phyloP scores from a whole-genome alignment of 2,329 filamentous ascomycete genomes.

The Aspergillus thermomutatus region DNA sequence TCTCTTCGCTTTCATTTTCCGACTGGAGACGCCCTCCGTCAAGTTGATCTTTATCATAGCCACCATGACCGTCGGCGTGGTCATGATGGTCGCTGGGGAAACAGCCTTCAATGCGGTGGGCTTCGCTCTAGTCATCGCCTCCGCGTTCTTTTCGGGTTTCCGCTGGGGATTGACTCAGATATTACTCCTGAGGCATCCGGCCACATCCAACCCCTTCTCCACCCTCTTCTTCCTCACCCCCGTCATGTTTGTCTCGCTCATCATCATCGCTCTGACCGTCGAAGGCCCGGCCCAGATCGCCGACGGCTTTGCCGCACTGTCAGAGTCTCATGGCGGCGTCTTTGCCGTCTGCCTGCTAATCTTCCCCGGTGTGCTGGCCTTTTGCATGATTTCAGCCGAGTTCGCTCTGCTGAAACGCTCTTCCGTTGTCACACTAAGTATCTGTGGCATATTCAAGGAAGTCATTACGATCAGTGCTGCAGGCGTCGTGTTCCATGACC shows the following conservation, averaged over 20 bases:
- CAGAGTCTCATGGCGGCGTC: slow-evolving; percentile 63
- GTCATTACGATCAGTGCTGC: slow-evolving; percentile 92
- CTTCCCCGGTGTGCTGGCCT: slow-evolving; percentile 87
- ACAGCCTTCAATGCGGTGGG: slow-evolving; percentile 82
- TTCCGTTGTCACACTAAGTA: slow-evolving; percentile 90
- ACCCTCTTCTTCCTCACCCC: slow-evolving; percentile 97
- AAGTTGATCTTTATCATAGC: slow-evolving; percentile 82
- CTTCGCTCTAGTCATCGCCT: slow-evolving; percentile 87
- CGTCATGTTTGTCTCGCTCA: slow-evolving; percentile 85
- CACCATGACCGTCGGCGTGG: slow-evolving; percentile 86
- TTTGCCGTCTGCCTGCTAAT: slow-evolving; percentile 71
- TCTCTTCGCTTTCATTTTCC: slow-evolving; percentile 90
- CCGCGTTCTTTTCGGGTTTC: slow-evolving; percentile 93
- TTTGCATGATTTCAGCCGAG: slow-evolving; percentile 94
- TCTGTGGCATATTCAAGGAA: slow-evolving; percentile 98
- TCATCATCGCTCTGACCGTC: slow-evolving; percentile 77
- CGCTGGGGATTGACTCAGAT: slow-evolving; percentile 99
- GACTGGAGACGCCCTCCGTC: slow-evolving; percentile 81
- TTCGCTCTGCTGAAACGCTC: slow-evolving; percentile 94
- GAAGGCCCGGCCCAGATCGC: slow-evolving; percentile 72
- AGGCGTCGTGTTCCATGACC: slow-evolving; percentile 82
- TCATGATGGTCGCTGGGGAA: slow-evolving; percentile 98
- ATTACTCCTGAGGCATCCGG: slow-evolving; percentile 85
- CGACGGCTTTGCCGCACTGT: slow-evolving; percentile 62
- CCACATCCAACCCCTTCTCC: slow-evolving; percentile 93